A percentile compares a stretch with the other conserved stretches of the same genome.
Evolutionary conservation across 306 rosid genomes (phyloP).

Genomic region (Echinosophora koreensis): DNA sequence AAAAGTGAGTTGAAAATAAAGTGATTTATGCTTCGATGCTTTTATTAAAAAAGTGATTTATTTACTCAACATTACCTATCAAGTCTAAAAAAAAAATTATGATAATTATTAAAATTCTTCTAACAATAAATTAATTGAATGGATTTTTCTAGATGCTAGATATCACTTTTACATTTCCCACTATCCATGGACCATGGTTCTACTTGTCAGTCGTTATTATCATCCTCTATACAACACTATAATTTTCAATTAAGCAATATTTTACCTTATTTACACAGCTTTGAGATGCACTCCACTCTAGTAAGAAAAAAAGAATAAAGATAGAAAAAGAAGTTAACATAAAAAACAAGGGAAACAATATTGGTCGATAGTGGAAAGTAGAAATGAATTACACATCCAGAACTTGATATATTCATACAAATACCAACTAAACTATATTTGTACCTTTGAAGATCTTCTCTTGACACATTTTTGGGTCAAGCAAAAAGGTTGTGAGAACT

Average conservation of each 20-base stretch:
- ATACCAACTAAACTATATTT: slow-evolving; percentile 54
- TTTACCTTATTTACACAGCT: not conserved
- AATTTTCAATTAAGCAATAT: slow-evolving; percentile 14
- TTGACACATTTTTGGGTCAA: slow-evolving; percentile 49
- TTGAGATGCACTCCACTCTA: not conserved
- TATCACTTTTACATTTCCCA: no score
- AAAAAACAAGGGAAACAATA: slow-evolving; percentile 34
- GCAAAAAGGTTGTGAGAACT: slow-evolving; percentile 46
- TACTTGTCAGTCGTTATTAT: no score
- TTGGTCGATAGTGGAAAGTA: slow-evolving; percentile 39
- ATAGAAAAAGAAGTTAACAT: slow-evolving; percentile 1
- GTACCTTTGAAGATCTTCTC: slow-evolving; percentile 50
- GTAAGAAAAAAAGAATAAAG: not conserved
- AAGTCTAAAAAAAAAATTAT: no score
- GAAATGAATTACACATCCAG: slow-evolving; percentile 59
- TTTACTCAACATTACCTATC: no score
- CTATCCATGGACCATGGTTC: no score
- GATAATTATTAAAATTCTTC: no score
- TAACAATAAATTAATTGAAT: no score
- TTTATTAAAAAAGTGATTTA: no score
- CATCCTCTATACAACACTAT: no score
- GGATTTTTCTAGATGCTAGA: no score
- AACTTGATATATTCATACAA: slow-evolving; percentile 33
- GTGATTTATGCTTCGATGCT: no score
- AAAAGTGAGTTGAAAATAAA: no score